Conservation (phyloP, 31 red algal genomes). For the Odonthalia washingtoniensis region DNA sequence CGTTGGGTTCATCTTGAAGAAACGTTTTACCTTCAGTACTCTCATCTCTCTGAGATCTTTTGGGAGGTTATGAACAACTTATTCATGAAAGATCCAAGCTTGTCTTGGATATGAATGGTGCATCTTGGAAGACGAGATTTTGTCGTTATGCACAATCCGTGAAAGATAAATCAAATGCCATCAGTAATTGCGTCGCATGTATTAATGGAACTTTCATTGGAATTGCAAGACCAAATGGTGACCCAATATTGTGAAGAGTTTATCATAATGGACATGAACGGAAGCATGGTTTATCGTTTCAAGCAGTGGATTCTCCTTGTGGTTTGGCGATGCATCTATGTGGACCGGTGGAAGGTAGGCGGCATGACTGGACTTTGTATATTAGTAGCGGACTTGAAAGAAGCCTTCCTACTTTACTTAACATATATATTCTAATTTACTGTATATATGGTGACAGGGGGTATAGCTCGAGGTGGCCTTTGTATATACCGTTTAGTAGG, state of each 20-base stretch:
- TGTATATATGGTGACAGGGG: neutral
- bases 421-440: neutral
- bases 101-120: too few relatives aligned
- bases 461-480: neutral
- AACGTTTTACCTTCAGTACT: too few relatives aligned
- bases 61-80: too few relatives aligned
- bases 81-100: too few relatives aligned
- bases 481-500: neutral
- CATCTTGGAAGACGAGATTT: too few relatives aligned
- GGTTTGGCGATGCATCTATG: neutral
- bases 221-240: neutral
- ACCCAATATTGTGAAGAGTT: neutral
- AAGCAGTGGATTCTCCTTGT: neutral
- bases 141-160: too few relatives aligned
- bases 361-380: slow-evolving; percentile 2
- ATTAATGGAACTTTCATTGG: neutral
- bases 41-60: too few relatives aligned
- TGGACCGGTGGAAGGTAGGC: neutral
- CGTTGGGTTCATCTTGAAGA: too few relatives aligned
- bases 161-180: neutral
- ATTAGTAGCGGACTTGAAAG: neutral
- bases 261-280: neutral
- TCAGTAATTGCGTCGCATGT: neutral
- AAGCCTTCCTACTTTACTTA: neutral
- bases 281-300: neutral